A percentile compares a stretch with the other conserved stretches of the same genome.
phyloP scores from a whole-genome alignment of 2,329 filamentous ascomycete species.

The Colletotrichum agaves region DNA sequence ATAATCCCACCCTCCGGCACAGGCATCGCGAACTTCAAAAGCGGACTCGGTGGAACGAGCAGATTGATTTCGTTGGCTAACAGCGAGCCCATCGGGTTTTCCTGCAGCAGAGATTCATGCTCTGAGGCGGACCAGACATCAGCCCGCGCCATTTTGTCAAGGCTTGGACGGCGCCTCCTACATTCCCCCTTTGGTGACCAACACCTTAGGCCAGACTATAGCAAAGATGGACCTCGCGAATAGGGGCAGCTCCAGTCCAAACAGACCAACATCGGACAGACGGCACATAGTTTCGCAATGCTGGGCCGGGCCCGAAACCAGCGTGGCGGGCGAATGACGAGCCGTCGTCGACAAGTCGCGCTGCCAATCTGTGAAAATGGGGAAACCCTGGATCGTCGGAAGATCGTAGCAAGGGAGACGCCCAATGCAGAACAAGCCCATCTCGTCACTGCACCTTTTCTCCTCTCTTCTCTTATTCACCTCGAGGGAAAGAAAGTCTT shows the following conservation, averaged over 20 bases:
- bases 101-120: neutral
- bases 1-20: neutral
- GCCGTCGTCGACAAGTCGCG: neutral
- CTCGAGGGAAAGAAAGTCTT: neutral
- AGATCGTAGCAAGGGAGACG: slow-evolving; percentile 14
- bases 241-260: slow-evolving; percentile 13
- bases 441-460: neutral
- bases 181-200: neutral
- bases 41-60: neutral
- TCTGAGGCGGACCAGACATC: slow-evolving; percentile 1
- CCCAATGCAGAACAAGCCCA: neutral
- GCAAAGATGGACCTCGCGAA: slow-evolving; percentile 3
- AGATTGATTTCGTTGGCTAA: neutral
- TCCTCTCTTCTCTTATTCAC: neutral
- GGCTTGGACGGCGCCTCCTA: neutral
- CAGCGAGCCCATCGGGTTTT: neutral
- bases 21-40: neutral
- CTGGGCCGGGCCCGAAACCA: neutral
- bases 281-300: slow-evolving; percentile 27
- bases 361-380: slow-evolving; percentile 30
- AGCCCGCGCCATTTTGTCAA: slow-evolving; percentile 19
- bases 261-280: slow-evolving; percentile 11
- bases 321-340: slow-evolving; percentile 23
- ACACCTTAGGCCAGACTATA: neutral
- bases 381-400: slow-evolving; percentile 38